Base-by-base conservation (phyloP, 1,139 yeast species). In the Geotrichum siamense region DNA sequence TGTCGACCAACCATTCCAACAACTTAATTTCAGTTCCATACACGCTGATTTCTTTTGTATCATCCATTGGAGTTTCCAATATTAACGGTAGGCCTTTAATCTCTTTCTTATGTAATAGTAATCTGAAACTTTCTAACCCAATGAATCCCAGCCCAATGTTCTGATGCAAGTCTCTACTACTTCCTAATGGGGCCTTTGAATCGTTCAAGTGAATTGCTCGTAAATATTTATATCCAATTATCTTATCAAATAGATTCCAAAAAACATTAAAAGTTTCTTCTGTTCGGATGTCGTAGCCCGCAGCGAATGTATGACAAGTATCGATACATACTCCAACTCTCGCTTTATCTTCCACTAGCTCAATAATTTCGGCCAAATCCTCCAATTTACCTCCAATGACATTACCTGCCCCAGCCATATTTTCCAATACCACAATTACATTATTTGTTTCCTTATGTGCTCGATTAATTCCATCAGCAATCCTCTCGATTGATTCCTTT, bases 361-460 rank as follows among this genome's bases (percentile, higher is more conserved):
- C 82, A 39, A 91, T 86, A 16, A 93, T 89, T 26, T 74, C 76
- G 28, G 73, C 69, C 38, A 91, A 69, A 57, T 91, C 98, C 53
- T 82, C 78, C 32, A 91, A 65, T 38, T 76, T 71, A 3, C 93
- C 82, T 1, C 98, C 98, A 39, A 91, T 82, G 48, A 89, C 71
- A 51, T 84, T 82, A 5, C 96, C 96, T 54, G 87, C 94, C 10
- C 98, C 98, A 0, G 98, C 96, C 98, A 93, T 91, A 59, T 91
- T 91, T 60, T 91, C 99, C 47, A 93, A 72, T 10, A 91, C 94
- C 41, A 91, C 80, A 58, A 81, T 86, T 27, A 91, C 97, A 58
- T 78, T 81, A 4, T 64, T 56, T 0, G 98, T 91, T 46, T 78
- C 78, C 25, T 66, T 64, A 37, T 84, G 81, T 5, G 94, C 96